These are phyloP conservation scores for Populus pruinosa DNA, from an alignment of 345 rosid species.

Conservation along the genomic window DNA sequence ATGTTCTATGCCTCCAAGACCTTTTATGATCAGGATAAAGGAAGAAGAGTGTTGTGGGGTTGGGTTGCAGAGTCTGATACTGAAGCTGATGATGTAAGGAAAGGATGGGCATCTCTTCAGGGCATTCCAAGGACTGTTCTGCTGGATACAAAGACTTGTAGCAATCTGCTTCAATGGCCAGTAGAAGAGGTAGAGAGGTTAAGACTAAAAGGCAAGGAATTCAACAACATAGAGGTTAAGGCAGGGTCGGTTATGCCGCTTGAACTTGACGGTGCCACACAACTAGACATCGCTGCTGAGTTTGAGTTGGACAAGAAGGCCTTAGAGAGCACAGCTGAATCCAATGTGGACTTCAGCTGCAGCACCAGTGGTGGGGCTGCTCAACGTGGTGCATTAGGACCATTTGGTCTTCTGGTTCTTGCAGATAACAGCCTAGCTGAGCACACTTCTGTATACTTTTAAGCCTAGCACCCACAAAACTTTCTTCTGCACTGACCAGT, in stretches of 20 bases:
- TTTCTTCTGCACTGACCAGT: conserved; percentile 68
- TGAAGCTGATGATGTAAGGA: conserved; percentile 50
- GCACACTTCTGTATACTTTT: conserved; percentile 84
- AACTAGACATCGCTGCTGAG: conserved; percentile 54
- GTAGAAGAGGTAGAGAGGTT: conserved; percentile 66
- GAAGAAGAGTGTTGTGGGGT: conserved; percentile 64
- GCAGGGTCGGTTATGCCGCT: conserved; percentile 65
- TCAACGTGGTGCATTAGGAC: conserved; percentile 71
- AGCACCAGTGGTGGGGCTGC: conserved; percentile 45
- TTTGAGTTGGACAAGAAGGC: conserved; percentile 53
- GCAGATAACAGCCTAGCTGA: conserved; percentile 56
- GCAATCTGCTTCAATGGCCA: conserved; percentile 76
- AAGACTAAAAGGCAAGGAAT: conserved; percentile 50
- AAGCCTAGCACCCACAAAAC: conserved; percentile 58
- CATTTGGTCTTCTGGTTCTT: conserved; percentile 81
- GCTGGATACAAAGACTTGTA: conserved; percentile 55
- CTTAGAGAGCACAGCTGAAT: conserved; percentile 30
- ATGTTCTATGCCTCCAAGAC: conserved; percentile 66
- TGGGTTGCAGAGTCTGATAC: conserved; percentile 70
- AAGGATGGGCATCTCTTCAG: conserved; percentile 42
- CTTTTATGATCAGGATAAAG: conserved; percentile 49
- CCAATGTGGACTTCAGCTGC: conserved; percentile 53
- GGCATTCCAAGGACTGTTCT: conserved; percentile 67
- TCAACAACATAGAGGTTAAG: conserved; percentile 37
- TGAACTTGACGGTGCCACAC: conserved; percentile 48